Evolutionary conservation across 1,139 yeast species (phyloP), one percentile per base, ranked within the genome.

Genomic region (Blastobotrys malaysiensis): DNA sequence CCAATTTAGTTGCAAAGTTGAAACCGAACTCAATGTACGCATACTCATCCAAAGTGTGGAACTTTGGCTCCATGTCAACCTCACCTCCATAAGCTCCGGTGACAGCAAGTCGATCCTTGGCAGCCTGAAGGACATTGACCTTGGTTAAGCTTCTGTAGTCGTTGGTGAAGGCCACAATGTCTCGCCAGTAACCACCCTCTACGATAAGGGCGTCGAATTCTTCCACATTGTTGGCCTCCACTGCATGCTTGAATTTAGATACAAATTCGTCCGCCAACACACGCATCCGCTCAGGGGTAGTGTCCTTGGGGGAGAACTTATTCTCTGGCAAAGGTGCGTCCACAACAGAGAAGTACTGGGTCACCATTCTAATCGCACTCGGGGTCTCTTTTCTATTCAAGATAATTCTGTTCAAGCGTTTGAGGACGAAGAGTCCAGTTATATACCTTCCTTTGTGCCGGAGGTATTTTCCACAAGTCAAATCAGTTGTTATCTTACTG

Each of bases 161-260:
- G 26, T 55, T 55, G 26, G 63, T 60, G 57, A 60, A 60, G 9
- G 61, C 56, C 21, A 60, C 26, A 9, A 57, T 18, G 53, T 60
- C 63, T 52, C 63, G 52, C 63, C 63, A 60, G 53, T 44, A 60
- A 2, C 59, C 62, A 3, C 48, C 57, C 5, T 44, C 48, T 7
- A 53, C 52, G 26, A 61, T 49, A 20, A 60, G 52, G 14, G 44
- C 53, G 36, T 57, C 59, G 48, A 59, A 59, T 11, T 46, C 55
- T 13, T 51, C 52, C 1, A 61, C 55, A 31, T 56, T 49, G 20
- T 46, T 43, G 9, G 52, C 9, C 43, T 48, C 48, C 26, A 55
- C 55, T n/a, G 61, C 61, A 19, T 53, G 14, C 48, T 51, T 49
- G 55, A 59, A 58, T 13, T 46, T 50, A 22, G 45, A 50, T 20